Evolutionary conservation across 352 stramenopile genomes (phyloP).

Genomic region (Phytophthora cactorum): DNA sequence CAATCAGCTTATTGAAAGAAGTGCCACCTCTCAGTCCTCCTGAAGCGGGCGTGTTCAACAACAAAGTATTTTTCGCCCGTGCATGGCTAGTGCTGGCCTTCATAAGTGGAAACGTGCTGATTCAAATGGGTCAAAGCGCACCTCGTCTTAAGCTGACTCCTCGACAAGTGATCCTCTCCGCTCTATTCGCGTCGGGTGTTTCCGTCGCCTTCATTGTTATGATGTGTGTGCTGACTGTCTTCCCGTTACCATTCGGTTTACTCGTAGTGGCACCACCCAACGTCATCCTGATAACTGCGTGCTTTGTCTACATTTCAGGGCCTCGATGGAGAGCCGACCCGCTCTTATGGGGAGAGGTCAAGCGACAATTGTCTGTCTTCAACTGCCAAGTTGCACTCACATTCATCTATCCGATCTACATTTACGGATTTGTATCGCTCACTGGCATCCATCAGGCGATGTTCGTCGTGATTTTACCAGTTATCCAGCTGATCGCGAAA

Average conservation of each 20-base stretch:
- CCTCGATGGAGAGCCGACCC: conserved; percentile 16
- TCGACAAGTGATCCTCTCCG: conserved; percentile 8
- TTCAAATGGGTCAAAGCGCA: conserved; percentile 28
- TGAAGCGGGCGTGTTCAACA: conserved; percentile 21
- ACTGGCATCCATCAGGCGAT: conserved; percentile 20
- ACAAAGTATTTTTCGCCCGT: conserved; percentile 23
- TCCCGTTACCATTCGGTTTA: conserved; percentile 50
- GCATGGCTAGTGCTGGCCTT: conserved; percentile 21
- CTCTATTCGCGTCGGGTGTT: conserved; percentile 10
- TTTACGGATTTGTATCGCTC: conserved; percentile 41
- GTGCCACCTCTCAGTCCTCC: conserved; percentile 16
- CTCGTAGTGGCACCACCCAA: conserved; percentile 24
- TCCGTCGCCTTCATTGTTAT: conserved; percentile 11
- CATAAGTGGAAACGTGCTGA: conserved; percentile 18
- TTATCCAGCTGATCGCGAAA: conserved; percentile 52
- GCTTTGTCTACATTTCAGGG: conserved; percentile 26
- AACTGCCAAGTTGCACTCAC: conserved; percentile 25
- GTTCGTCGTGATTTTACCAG: conserved; percentile 43
- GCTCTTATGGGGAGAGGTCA: conserved; percentile 20
- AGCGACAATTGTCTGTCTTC: conserved; percentile 24
- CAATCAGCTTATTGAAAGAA: conserved; percentile 26
- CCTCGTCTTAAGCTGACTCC: conserved; percentile 21
- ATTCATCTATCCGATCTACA: conserved; percentile 57
- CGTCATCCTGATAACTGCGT: conserved; percentile 5
- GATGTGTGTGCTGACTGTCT: conserved; percentile 30